Evolutionary conservation across 352 stramenopile species (phyloP), one percentile per base, ranked within the genome.

Genomic region (Ochromonadaceae sp.): DNA sequence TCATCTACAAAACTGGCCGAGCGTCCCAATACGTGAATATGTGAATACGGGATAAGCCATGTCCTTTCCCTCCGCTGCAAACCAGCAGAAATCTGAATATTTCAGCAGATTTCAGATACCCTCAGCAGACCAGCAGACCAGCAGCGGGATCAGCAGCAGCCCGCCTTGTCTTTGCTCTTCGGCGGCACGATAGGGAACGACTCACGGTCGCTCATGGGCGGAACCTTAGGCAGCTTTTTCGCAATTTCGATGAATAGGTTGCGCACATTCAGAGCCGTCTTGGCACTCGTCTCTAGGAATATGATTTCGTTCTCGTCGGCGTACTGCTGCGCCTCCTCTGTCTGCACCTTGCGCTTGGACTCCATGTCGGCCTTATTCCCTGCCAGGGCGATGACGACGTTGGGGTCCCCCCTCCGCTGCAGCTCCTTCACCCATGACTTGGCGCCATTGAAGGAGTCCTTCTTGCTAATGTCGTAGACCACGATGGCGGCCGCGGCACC

Each of bases 351-450:
- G 57, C 94, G 87, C 52, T 92, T 83, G 2, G 80, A 80, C 72
- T 98, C 92, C 47, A 98, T 79, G 79, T 99, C 95, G 1, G 88
- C 88, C 74, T 99, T 99, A 78, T 99, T 99, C 30, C 91, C 91
- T 17, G 81, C 81, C 15, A 97, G 81, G 7, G 90, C 91, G 58
- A 97, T 96, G 35, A 97, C 86, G 17, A 95, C 86, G 70, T 96
- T 95, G 3, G 90, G 90, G 75, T 98, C 93, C 41, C 93, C 94
- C 58, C 92, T 86, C 65, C 93, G 81, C 77, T 99, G 92, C 46
- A 99, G 78, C 74, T 99, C 95, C 75, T 98, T 99, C 36, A 99
- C 92, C 95, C 95, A 99, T 12, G 84, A 95, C 72, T 99, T 99
- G 42, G 93, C 93, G 9, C 93, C 92, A 22, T 85, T 93, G 67